Base-by-base conservation (phyloP, 495 filamentous ascomycete genomes). In the Aspergillus egyptiacus region DNA sequence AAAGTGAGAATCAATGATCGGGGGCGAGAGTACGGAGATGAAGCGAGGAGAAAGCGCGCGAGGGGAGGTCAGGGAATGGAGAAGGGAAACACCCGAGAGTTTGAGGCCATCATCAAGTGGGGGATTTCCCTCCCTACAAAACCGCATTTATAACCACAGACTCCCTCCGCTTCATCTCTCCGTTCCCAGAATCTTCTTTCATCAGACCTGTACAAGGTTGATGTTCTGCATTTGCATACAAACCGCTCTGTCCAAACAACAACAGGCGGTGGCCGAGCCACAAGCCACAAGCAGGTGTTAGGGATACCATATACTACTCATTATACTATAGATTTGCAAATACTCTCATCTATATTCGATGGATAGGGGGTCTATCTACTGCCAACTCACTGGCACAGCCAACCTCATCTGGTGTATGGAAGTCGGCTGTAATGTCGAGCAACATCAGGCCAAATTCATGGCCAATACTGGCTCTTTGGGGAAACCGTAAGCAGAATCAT, bases 291-390 rank as follows among this genome's bases (percentile, higher is more conserved):
- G n/a, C n/a, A n/a, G n/a, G n/a, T n/a, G n/a, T n/a, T n/a, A n/a
- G n/a, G n/a, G n/a, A n/a, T n/a, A 27, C 5, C 5, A 27, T 27
- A 27, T 10, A 27, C 25, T 31, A 31, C 8, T 5, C 28, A 31
- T 31, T 27, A 11, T 11, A 10, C 9, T 5, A 31, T 31, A 7
- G 18, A 42, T 20, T 18, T 31, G 39, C 15, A 14, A 6, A 39
- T 39, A 54, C 54, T 53, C 54, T 47, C 48, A 56, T 54, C 63
- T 70, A 66, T 69, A 70, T 70, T 69, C 53, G 62, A 60, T 55
- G 58, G 54, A 57, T 60, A 57, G 39, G 43, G 48, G 56, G 57
- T 70, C 65, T 69, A 72, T 72, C 69, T 72, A 72, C 67, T 64
- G 57, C 60, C 60, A 56, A 61, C 48, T 60, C 46, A 43, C 37